Conservation (phyloP, 495 filamentous ascomycete genomes). For the Thermothielavioides terrestris region DNA sequence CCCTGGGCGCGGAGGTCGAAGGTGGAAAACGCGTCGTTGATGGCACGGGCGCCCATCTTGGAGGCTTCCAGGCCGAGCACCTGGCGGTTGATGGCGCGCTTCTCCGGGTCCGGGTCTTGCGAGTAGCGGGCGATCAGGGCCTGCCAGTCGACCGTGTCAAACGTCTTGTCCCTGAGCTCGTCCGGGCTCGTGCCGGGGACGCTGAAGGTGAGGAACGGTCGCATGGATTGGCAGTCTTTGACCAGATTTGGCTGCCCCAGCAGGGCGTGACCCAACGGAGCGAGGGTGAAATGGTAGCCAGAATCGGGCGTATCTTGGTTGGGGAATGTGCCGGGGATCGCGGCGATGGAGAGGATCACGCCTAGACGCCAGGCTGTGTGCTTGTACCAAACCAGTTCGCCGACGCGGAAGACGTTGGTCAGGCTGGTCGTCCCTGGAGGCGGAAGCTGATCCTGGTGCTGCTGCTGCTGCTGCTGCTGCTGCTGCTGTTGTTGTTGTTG, state of each 20-base stretch:
- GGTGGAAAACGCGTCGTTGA: slow-evolving; percentile 37
- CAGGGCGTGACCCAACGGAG: slow-evolving; percentile 21
- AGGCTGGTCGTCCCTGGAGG: slow-evolving; percentile 18
- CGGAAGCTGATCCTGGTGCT: slow-evolving; percentile 3
- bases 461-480: slow-evolving; percentile 2
- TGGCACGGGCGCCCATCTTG: slow-evolving; percentile 32
- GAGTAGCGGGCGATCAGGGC: slow-evolving; percentile 11
- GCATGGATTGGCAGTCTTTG: slow-evolving; percentile 30
- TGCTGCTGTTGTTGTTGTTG: slow-evolving; percentile 5
- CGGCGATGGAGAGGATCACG: slow-evolving; percentile 22
- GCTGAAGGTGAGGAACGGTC: slow-evolving; percentile 40
- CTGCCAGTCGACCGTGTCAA: slow-evolving; percentile 25
- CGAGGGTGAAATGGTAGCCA: slow-evolving; percentile 17
- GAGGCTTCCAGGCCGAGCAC: slow-evolving; percentile 35
- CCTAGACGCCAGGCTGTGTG: slow-evolving; percentile 32
- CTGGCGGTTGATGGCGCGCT: slow-evolving; percentile 17
- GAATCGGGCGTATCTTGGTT: slow-evolving; percentile 9
- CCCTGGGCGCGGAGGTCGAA: slow-evolving; percentile 26
- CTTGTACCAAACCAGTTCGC: slow-evolving; percentile 39
- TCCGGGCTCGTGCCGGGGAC: slow-evolving; percentile 24
- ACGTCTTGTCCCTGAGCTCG: slow-evolving; percentile 17
- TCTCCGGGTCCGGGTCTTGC: slow-evolving; percentile 5
- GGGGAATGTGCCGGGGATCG: slow-evolving; percentile 1
- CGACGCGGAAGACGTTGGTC: slow-evolving; percentile 31
- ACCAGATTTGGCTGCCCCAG: slow-evolving; percentile 15